These are phyloP conservation scores for Nicotiana paniculata DNA, from an alignment of 257 asterid genomes.

Conservation along the genomic window DNA sequence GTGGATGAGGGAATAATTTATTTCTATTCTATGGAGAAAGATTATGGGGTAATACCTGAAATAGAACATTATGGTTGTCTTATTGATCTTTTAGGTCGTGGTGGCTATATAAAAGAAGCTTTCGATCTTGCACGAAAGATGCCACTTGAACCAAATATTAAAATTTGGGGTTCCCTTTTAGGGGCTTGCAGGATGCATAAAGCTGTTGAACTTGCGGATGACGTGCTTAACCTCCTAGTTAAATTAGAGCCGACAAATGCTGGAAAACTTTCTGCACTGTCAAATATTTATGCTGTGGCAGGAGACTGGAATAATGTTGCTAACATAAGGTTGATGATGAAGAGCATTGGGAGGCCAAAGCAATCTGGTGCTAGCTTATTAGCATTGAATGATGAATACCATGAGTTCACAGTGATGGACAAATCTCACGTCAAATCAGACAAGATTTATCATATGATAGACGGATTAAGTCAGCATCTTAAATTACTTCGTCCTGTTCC, in stretches of 20 bases:
- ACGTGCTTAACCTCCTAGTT: slow-evolving; percentile 35
- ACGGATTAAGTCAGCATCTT: slow-evolving; percentile 49
- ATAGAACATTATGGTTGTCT: slow-evolving; percentile 77
- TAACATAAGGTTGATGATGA: slow-evolving; percentile 45
- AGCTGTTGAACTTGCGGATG: slow-evolving; percentile 40
- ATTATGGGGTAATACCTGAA: slow-evolving; percentile 44
- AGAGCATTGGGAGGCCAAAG: slow-evolving; percentile 29
- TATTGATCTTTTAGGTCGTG: slow-evolving; percentile 79
- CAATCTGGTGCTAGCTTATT: slow-evolving; percentile 54
- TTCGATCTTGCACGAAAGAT: slow-evolving; percentile 45
- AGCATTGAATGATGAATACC: slow-evolving; percentile 42
- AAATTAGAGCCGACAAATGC: slow-evolving; percentile 39
- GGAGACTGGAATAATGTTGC: slow-evolving; percentile 69
- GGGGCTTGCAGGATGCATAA: slow-evolving; percentile 72
- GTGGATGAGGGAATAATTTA: slow-evolving; percentile 43
- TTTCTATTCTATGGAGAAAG: slow-evolving; percentile 58
- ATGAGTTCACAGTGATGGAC: slow-evolving; percentile 66
- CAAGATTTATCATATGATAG: slow-evolving; percentile 43
- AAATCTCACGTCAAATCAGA: slow-evolving; percentile 54
- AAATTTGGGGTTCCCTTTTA: slow-evolving; percentile 67
- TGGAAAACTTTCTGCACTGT: slow-evolving; percentile 41
- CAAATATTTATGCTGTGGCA: slow-evolving; percentile 49
- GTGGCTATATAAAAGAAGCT: slow-evolving; percentile 65
- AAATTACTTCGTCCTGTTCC: slow-evolving; percentile 29
- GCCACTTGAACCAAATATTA: slow-evolving; percentile 75